Base-by-base conservation (phyloP, 1,139 yeast genomes). In the Pneumocystis oryctolagi region DNA sequence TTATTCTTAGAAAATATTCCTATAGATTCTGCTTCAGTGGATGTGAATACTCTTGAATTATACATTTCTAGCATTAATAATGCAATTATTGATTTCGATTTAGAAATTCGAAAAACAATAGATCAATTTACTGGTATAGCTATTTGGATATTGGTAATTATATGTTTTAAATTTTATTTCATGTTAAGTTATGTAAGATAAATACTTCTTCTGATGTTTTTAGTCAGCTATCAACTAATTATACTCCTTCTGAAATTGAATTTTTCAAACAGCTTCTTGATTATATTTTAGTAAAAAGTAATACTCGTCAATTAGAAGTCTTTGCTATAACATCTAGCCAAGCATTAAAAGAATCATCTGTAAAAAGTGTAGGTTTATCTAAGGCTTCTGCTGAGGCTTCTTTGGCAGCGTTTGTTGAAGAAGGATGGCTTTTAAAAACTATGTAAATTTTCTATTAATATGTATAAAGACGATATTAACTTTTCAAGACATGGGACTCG, bases 201-300 rank as follows among this genome's bases (percentile, higher is more conserved):
- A 57, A 57, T 25, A 39, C 37, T 35, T 9, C 42, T 28, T 30
- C 59, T 18, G 59, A 57, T 30, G 37, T 39, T 20, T 35, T 39
- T 35, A 57, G 42, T 20, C 59, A 57, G 16, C 30, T 39, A 57
- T 35, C 59, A 39, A 57, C 59, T 35, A 35, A 25, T 39, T 35
- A 57, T 57, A 57, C 28, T 39, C n/a, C 37, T 57, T 57, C 40
- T 14, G 59, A 57, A 20, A 9, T 57, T 57, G 42, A 25, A 12
- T 57, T 57, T 57, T 39, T 57, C 30, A 35, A 39, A 16, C 40
- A 57, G 16, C 59, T 57, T 35, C 59, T 57, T 57, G 59, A 57
- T 57, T 35, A 57, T 30, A 57, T 57, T 35, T 57, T 57, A 35
- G 28, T 35, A 57, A 39, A 57, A 39, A 57, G 42, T 25, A 57